Conservation (phyloP, 1,139 yeast genomes). For the Geotrichum phurueaensis region DNA sequence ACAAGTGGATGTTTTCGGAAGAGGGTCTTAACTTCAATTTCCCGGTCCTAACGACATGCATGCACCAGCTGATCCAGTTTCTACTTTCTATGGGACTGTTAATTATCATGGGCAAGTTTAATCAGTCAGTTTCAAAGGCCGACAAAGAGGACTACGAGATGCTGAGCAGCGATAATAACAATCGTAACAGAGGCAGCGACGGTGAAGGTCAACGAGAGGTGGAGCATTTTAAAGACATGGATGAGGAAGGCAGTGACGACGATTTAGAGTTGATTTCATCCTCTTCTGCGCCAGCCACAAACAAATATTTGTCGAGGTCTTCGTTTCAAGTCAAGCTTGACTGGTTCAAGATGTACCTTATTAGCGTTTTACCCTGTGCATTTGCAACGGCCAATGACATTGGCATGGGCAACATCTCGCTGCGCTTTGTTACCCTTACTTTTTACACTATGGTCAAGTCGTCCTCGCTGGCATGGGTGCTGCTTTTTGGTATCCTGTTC, state of each 20-base stretch:
- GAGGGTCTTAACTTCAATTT: constrained; percentile 66
- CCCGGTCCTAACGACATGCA: constrained; percentile 77
- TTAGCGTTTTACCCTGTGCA: constrained; percentile 75
- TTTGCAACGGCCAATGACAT: constrained; percentile 88
- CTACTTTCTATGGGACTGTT: constrained; percentile 22
- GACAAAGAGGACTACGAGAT: constrained; percentile 11
- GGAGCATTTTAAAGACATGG: neutral
- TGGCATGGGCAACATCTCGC: constrained; percentile 83
- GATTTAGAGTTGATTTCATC: neutral
- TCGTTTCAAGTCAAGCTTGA: neutral
- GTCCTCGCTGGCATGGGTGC: constrained; percentile 76
- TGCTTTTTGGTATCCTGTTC: constrained; percentile 77
- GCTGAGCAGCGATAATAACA: neutral
- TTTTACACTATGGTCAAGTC: constrained; percentile 93
- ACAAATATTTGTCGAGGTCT: neutral
- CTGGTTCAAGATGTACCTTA: constrained; percentile 25
- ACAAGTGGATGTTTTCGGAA: constrained; percentile 93
- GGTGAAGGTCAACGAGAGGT: neutral
- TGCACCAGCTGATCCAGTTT: constrained; percentile 70
- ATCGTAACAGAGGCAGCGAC: neutral
- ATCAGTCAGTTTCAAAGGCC: neutral
- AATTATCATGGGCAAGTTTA: constrained; percentile 13
- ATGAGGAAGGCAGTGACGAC: constrained; percentile 1
- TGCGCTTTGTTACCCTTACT: constrained; percentile 70
- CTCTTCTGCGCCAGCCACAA: neutral